Conservation (phyloP, 2,329 filamentous ascomycete genomes). For the Sordariomycetes sp. region DNA sequence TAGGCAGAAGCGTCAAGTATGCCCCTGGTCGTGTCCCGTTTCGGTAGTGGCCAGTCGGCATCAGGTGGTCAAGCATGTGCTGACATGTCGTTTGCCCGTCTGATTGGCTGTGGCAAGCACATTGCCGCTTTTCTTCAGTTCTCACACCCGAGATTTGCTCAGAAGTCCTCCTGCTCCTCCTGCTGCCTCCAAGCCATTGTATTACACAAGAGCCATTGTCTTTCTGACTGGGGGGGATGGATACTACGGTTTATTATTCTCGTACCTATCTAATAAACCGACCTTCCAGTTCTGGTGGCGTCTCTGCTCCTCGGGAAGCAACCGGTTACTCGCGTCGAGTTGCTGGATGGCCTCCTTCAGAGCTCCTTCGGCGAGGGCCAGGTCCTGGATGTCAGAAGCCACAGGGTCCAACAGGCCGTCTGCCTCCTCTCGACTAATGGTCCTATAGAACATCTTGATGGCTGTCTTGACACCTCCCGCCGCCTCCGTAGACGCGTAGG, state of each 20-base stretch:
- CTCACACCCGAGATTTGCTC: not conserved
- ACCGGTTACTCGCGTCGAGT: constrained; percentile 34
- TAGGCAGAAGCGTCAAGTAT: not conserved
- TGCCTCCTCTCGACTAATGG: constrained; percentile 29
- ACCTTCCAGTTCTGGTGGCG: constrained; percentile 58
- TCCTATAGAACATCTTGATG: constrained; percentile 42
- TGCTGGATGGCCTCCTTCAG: constrained; percentile 30
- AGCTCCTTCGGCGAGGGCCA: constrained; percentile 39
- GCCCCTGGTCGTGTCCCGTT: not conserved
- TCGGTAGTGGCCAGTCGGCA: not conserved
- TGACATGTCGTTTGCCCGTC: not conserved
- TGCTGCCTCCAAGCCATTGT: not conserved
- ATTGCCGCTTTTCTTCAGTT: not conserved
- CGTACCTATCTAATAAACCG: constrained; percentile 48
- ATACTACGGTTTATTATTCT: constrained; percentile 8
- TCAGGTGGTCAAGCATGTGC: not conserved
- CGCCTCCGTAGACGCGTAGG: constrained; percentile 33
- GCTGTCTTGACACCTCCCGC: constrained; percentile 20
- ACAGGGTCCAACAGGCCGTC: constrained; percentile 38
- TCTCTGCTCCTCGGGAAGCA: constrained; percentile 45
- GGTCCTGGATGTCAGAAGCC: constrained; percentile 47
- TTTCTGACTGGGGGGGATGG: not conserved
- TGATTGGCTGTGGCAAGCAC: not conserved
- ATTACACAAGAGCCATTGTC: not conserved
- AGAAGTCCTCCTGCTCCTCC: not conserved